A percentile compares a stretch with the other conserved stretches of the same genome.
Conservation (phyloP, 1,139 yeast genomes). For the Geotrichum fermentans region DNA sequence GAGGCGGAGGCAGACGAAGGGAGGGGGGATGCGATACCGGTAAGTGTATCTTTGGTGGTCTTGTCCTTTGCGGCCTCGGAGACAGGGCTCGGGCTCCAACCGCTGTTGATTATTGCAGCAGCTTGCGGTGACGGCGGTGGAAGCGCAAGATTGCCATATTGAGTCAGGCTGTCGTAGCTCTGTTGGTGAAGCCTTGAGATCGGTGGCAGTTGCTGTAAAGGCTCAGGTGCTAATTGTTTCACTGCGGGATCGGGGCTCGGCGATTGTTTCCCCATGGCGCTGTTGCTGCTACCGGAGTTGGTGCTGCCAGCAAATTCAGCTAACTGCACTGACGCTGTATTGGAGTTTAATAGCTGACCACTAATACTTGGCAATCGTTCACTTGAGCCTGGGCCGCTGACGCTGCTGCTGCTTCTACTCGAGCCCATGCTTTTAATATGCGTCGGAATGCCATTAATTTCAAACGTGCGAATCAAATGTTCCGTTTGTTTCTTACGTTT, state of each 20-base stretch:
- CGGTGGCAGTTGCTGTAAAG: constrained; percentile 10
- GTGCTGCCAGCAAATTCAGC: neutral
- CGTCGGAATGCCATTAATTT: constrained; percentile 10
- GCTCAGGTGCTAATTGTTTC: neutral
- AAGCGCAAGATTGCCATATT: constrained; percentile 9
- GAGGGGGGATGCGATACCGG: neutral
- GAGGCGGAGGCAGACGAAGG: neutral
- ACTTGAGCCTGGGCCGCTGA: no score
- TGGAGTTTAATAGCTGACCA: no score
- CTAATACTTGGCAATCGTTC: no score
- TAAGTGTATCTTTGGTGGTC: neutral
- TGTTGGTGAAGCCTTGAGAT: constrained; percentile 15
- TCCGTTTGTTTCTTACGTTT: constrained; percentile 6
- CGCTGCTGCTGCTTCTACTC: no score
- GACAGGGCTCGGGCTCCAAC: constrained; percentile 1
- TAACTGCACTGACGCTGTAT: neutral
- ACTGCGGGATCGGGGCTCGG: no score
- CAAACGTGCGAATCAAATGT: constrained; percentile 11
- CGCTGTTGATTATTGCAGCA: neutral
- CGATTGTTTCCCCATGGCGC: no score
- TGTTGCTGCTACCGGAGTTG: neutral
- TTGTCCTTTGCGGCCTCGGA: neutral
- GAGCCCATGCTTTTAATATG: no score
- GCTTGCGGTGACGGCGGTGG: constrained; percentile 15
- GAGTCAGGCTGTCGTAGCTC: neutral